A percentile compares a stretch with the other conserved stretches of the same genome.
phyloP scores from a whole-genome alignment of 2,329 filamentous ascomycete genomes.

The Pseudocercospora fijiensis region DNA sequence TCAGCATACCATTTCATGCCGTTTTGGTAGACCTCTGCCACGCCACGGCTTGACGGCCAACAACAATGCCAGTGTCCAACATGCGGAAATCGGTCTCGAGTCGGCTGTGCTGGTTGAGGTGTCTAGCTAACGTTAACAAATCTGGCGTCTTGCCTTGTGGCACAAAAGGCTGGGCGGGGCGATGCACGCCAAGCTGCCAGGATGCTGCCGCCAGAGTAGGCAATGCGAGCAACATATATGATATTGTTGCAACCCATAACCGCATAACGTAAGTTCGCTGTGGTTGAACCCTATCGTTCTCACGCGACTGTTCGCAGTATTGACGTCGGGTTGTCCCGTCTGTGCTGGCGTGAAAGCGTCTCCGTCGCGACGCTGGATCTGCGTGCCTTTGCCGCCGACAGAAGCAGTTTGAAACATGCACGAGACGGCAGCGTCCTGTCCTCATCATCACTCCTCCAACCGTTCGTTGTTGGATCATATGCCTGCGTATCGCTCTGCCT shows the following conservation, averaged over 20 bases:
- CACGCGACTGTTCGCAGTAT: not conserved
- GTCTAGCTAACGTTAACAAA: too few relatives aligned
- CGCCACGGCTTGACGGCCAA: not conserved
- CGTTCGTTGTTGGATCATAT: conserved; percentile 13
- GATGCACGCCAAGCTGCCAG: not conserved
- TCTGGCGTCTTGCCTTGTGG: not conserved
- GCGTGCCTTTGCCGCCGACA: not conserved
- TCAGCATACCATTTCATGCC: not conserved
- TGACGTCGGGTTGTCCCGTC: not conserved
- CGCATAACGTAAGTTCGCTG: too few relatives aligned
- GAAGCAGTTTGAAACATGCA: not conserved
- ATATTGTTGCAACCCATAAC: too few relatives aligned
- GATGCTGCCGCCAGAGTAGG: not conserved
- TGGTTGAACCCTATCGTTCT: not conserved
- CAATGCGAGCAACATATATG: not conserved
- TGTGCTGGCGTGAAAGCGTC: not conserved
- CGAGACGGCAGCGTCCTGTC: not conserved
- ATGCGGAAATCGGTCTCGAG: not conserved
- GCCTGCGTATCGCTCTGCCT: conserved; percentile 6
- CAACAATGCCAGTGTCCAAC: not conserved
- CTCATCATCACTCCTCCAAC: conserved; percentile 12
- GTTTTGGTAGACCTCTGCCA: not conserved
- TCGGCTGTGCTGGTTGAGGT: not conserved
- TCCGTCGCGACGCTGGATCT: not conserved
- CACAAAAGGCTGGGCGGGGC: not conserved